A percentile compares a stretch with the other conserved stretches of the same genome.
Evolutionary conservation across 2,329 filamentous ascomycete species (phyloP).

Genomic region (Epichloe uncinata): DNA sequence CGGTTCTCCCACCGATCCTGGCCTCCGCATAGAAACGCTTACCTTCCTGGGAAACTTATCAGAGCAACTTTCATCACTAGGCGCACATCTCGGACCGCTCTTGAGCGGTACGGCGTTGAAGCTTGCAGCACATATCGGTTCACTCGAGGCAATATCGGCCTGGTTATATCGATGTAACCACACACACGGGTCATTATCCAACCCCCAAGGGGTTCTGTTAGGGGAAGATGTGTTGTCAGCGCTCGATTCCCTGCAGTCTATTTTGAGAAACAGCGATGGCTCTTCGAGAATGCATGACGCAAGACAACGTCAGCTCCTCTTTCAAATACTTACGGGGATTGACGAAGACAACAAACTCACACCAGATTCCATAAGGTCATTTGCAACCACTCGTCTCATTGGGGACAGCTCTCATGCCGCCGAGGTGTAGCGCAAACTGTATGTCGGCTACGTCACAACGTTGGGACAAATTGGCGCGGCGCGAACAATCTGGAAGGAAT

Average conservation of each 20-base stretch:
- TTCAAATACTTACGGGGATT: constrained; percentile 18
- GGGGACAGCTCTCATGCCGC: background rate
- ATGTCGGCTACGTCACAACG: constrained; percentile 15
- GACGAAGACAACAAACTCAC: constrained; percentile 10
- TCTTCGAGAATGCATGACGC: background rate
- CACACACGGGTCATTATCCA: constrained; percentile 6
- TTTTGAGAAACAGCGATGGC: background rate
- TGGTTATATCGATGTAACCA: constrained; percentile 15
- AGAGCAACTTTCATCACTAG: constrained; percentile 17
- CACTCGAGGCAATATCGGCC: constrained; percentile 11
- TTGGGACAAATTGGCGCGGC: constrained; percentile 20
- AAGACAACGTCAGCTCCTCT: constrained; percentile 13
- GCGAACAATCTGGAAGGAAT: constrained; percentile 19
- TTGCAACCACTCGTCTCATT: constrained; percentile 9
- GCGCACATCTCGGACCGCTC: constrained; percentile 12
- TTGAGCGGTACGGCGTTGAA: constrained; percentile 19
- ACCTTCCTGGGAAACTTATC: constrained; percentile 28
- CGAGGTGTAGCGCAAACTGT: constrained; percentile 8
- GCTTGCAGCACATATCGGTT: constrained; percentile 17
- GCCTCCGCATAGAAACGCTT: constrained; percentile 13
- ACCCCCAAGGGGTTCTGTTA: background rate
- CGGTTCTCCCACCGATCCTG: constrained; percentile 1
- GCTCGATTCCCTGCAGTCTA: constrained; percentile 8
- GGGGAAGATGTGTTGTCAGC: constrained; percentile 12
- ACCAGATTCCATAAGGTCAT: constrained; percentile 13